phyloP scores from a whole-genome alignment of 164 flowering plant genomes.

The Dillenia suffruticosa region DNA sequence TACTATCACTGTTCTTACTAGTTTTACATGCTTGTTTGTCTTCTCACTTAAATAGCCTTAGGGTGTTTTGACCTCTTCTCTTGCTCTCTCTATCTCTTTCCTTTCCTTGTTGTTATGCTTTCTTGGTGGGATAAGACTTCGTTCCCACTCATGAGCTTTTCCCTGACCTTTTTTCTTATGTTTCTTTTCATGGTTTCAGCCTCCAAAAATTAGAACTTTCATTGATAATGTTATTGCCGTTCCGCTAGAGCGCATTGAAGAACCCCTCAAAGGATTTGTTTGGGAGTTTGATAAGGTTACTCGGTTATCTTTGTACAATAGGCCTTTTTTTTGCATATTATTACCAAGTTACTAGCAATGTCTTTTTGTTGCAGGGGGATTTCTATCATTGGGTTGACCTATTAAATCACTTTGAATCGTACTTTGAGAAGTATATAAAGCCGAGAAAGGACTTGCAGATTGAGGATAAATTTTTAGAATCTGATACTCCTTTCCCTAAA shows the following conservation, averaged over 20 bases:
- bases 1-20: neutral
- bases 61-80: neutral
- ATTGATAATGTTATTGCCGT: conserved; percentile 56
- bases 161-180: neutral
- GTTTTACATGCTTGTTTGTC: neutral
- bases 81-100: neutral
- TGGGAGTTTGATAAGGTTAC: conserved; percentile 95
- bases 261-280: conserved; percentile 56
- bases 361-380: conserved; percentile 63
- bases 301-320: neutral
- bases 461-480: conserved; percentile 62
- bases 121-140: neutral
- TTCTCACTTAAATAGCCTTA: neutral
- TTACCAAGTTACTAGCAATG: too few relatives aligned
- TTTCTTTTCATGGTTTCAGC: conserved; percentile 40
- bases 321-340: too few relatives aligned
- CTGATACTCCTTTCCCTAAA: conserved; percentile 84
- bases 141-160: neutral
- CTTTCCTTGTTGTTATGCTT: neutral
- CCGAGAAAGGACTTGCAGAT: conserved; percentile 83
- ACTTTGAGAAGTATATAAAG: conserved; percentile 77
- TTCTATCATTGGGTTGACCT: conserved; percentile 97
- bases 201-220: conserved; percentile 79
- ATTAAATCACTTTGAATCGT: conserved; percentile 87
- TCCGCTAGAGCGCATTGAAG: conserved; percentile 83